phyloP scores from a whole-genome alignment of 1,139 yeast species.

The Lodderomyces pseudojiufengensis region DNA sequence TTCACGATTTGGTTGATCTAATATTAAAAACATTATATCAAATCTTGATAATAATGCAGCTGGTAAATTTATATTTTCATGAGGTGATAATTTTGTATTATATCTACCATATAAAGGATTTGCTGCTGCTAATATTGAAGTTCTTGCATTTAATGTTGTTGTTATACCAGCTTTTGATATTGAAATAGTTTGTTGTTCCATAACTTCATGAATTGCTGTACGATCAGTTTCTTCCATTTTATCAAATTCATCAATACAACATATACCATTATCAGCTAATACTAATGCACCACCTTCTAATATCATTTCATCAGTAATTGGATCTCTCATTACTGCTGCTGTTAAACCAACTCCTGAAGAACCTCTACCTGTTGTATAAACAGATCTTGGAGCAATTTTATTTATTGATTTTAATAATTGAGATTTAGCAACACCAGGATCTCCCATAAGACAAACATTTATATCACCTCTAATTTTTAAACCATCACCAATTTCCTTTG shows the following conservation, averaged over 20 bases:
- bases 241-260: slow-evolving; percentile 98
- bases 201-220: slow-evolving; percentile 98
- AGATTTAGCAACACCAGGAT: slow-evolving; percentile 99
- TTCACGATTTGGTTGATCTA: slow-evolving; percentile 82
- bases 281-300: slow-evolving; percentile 98
- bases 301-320: slow-evolving; percentile 97
- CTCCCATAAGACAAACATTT: slow-evolving; percentile 96
- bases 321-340: slow-evolving; percentile 98
- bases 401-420: slow-evolving; percentile 89
- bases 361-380: slow-evolving; percentile 98
- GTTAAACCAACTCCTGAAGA: slow-evolving; percentile 99
- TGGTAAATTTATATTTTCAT: slow-evolving; percentile 93
- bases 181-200: slow-evolving; percentile 99
- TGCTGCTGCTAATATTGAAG: slow-evolving; percentile 96
- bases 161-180: slow-evolving; percentile 98
- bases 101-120: slow-evolving; percentile 96
- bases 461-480: slow-evolving; percentile 97
- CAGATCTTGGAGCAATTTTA: slow-evolving; percentile 94
- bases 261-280: slow-evolving; percentile 94
- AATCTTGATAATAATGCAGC: slow-evolving; percentile 96
- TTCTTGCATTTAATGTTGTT: slow-evolving; percentile 92
- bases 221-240: slow-evolving; percentile 97
- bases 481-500: slow-evolving; percentile 94
- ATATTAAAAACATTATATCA: slow-evolving; percentile 80
- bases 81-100: slow-evolving; percentile 85